Percentiles rank a stretch among this genome's conserved stretches.
Evolutionary conservation across 169 alveolate species (phyloP).

Genomic region (Cyclospora cayetanensis): DNA sequence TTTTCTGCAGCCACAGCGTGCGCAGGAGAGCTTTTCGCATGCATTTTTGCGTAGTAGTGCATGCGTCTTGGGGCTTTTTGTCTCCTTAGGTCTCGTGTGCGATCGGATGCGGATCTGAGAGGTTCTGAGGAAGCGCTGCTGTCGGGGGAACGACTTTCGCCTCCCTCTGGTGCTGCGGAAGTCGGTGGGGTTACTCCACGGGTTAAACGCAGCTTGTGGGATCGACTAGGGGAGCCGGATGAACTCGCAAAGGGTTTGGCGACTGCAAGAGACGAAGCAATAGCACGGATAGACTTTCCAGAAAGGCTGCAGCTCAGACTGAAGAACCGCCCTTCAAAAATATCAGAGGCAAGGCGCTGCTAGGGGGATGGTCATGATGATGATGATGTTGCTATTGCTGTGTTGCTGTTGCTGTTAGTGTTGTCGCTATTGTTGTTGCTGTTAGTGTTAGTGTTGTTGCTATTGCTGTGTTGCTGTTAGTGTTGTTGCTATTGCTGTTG

Average conservation of each 20-base stretch:
- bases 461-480: too few species aligned
- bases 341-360: not conserved
- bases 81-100: not conserved
- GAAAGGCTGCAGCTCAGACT: slow-evolving; percentile 35
- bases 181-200: not conserved
- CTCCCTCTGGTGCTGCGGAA: not conserved
- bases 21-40: too few species aligned
- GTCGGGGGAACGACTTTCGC: not conserved
- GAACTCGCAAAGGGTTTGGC: not conserved
- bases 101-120: not conserved
- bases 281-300: slow-evolving; percentile 11
- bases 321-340: not conserved
- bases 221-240: slow-evolving; percentile 49
- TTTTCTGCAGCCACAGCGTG: too few species aligned
- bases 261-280: slow-evolving; percentile 31
- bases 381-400: too few species aligned
- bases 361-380: not conserved
- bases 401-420: too few species aligned
- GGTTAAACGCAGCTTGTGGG: not conserved
- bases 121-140: not conserved
- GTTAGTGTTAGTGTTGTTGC: too few species aligned
- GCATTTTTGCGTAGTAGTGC: too few species aligned
- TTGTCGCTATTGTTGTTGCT: too few species aligned
- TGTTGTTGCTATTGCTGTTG: too few species aligned
- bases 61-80: too few species aligned